Conservation (phyloP, 768 basidiomycete species). For the Dioszegia aurantiaca region DNA sequence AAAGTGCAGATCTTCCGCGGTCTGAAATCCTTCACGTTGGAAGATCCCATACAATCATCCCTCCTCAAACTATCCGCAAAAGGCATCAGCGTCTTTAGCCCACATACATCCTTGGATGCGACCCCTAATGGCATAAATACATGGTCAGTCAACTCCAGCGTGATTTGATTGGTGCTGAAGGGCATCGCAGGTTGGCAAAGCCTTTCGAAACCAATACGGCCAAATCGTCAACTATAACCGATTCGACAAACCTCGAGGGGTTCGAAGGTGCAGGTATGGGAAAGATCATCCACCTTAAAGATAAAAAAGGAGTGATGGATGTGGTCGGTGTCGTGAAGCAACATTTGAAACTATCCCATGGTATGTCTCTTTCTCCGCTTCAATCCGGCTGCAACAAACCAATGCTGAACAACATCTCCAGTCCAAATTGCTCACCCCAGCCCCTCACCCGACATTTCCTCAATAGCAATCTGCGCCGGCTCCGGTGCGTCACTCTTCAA, state of each 20-base stretch:
- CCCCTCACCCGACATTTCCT: constrained; percentile 48
- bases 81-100: constrained; percentile 80
- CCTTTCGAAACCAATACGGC: constrained; percentile 28
- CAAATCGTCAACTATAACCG: constrained; percentile 24
- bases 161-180: neutral
- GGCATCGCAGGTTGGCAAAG: constrained; percentile 38
- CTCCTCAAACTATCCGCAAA: constrained; percentile 74
- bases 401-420: too few species aligned
- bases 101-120: constrained; percentile 85
- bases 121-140: constrained; percentile 75
- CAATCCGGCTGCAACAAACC: neutral
- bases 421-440: constrained; percentile 44
- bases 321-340: constrained; percentile 69
- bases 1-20: constrained; percentile 62
- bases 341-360: constrained; percentile 61
- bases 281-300: constrained; percentile 63
- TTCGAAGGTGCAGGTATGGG: constrained; percentile 61
- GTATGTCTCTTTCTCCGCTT: constrained; percentile 54
- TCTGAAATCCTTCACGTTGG: constrained; percentile 71
- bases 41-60: constrained; percentile 73
- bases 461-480: constrained; percentile 87
- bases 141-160: neutral
- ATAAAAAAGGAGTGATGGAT: constrained; percentile 62
- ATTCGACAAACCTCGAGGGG: constrained; percentile 20
- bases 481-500: constrained; percentile 72